Evolutionary conservation across 2,329 filamentous ascomycete genomes (phyloP), one percentile per base, ranked within the genome.

Genomic region (Colletotrichum sublineola): DNA sequence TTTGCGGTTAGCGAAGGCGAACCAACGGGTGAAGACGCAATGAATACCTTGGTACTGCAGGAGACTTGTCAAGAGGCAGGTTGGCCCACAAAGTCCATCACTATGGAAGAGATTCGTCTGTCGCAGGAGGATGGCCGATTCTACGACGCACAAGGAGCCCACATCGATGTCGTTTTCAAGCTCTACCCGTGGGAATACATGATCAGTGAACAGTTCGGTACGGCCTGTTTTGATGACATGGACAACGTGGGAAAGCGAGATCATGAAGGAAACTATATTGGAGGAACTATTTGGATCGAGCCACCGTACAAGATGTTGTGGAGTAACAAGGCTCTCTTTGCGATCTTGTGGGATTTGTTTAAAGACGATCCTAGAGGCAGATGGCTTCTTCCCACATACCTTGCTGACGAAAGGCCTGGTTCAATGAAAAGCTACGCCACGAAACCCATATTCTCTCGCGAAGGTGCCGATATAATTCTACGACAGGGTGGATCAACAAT

Each of bases 271-370:
- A 42, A 53, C 1, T 62, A 62, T 20, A 11, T 67, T 8, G 56
- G 64, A 5, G 64, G 65, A 2, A 67, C 65, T 18, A 24, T 55
- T 14, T 67, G 65, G 56, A 67, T 67, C 1, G 65, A 67, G 56
- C 24, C 56, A 18, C 65, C 65, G 4, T 67, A 67, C 29, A 67
- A 67, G 29, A 46, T 67, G 33, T 15, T 67, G 0, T 67, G 65
- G 65, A 67, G 65, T 46, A 67, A 67, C 65, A 67, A 67, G 9
- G n/a, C 65, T 2, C 5, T 63, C 1, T 67, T 67, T n/a, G 65
- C 65, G 18, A 42, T 67, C 24, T 36, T 67, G 0, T 67, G 65
- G 65, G 58, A 46, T 8, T 18, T 67, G 6, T 67, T 67, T 18
- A 67, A 67, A 20, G 46, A 67, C 20, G 65, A 67, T 8, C 65